Evolutionary conservation across 352 stramenopile genomes (phyloP).

Genomic region (Phytophthora sp.): DNA sequence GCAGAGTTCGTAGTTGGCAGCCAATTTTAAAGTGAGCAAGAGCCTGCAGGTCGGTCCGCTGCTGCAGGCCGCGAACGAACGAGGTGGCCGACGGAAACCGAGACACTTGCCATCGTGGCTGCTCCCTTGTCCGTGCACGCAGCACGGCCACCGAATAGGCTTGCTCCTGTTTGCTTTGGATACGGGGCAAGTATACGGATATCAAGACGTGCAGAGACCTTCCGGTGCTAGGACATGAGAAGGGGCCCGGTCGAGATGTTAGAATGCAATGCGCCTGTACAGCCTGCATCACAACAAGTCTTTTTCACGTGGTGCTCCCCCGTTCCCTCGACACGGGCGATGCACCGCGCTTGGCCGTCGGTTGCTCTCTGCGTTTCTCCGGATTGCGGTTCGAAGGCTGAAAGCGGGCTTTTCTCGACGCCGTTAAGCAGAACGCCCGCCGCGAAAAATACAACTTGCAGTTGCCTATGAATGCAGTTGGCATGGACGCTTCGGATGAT

Average conservation of each 20-base stretch:
- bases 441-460: no score
- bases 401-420: constrained; percentile 20
- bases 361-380: constrained; percentile 31
- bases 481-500: no score
- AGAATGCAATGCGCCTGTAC: constrained; percentile 19
- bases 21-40: constrained; percentile 36
- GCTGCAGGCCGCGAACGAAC: constrained; percentile 15
- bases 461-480: no score
- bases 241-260: constrained; percentile 15
- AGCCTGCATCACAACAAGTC: constrained; percentile 20
- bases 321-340: constrained; percentile 29
- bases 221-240: constrained; percentile 22
- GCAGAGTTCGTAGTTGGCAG: constrained; percentile 20
- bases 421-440: constrained; percentile 18
- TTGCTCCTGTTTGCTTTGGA: constrained; percentile 11
- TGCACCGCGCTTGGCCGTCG: constrained; percentile 23
- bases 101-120: constrained; percentile 26
- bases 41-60: constrained; percentile 9
- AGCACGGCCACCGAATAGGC: constrained; percentile 23
- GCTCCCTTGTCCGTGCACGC: constrained; percentile 21
- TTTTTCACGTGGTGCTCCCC: constrained; percentile 6
- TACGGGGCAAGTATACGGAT: constrained; percentile 33
- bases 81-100: no score
- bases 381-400: constrained; percentile 20
- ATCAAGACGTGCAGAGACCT: constrained; percentile 34